These are phyloP conservation scores for Fallopia convolvulus DNA, from an alignment of 148 eudicot species.

Conservation along the genomic window DNA sequence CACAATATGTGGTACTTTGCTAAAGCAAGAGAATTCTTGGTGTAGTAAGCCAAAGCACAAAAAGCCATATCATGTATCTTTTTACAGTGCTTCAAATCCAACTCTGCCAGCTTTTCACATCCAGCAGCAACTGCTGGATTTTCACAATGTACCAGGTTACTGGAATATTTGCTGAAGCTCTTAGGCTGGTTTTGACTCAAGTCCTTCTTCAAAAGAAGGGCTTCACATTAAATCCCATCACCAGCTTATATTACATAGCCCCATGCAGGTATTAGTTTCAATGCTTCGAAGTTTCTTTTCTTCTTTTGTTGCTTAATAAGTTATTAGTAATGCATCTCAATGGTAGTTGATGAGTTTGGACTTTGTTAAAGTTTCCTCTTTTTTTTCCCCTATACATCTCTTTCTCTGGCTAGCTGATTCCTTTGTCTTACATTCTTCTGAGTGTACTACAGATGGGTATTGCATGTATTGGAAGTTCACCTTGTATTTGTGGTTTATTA, in stretches of 20 bases:
- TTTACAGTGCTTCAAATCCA: slow-evolving; percentile 64
- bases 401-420: background rate
- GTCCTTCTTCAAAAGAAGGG: slow-evolving; percentile 86
- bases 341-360: background rate
- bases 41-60: slow-evolving; percentile 54
- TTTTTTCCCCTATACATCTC: background rate
- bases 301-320: background rate
- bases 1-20: too few species aligned
- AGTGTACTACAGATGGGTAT: background rate
- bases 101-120: slow-evolving; percentile 46
- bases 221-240: slow-evolving; percentile 70
- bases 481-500: background rate
- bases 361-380: background rate
- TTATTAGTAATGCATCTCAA: slow-evolving; percentile 2
- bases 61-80: slow-evolving; percentile 62
- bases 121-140: slow-evolving; percentile 52
- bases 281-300: background rate
- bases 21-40: too few species aligned
- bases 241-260: slow-evolving; percentile 90
- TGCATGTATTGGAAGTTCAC: slow-evolving; percentile 1
- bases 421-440: background rate
- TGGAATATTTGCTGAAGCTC: slow-evolving; percentile 83
- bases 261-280: slow-evolving; percentile 65
- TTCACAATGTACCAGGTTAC: slow-evolving; percentile 71
- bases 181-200: slow-evolving; percentile 81